Evolutionary conservation across 2,329 filamentous ascomycete species (phyloP).

Genomic region (Cordyceps militaris): DNA sequence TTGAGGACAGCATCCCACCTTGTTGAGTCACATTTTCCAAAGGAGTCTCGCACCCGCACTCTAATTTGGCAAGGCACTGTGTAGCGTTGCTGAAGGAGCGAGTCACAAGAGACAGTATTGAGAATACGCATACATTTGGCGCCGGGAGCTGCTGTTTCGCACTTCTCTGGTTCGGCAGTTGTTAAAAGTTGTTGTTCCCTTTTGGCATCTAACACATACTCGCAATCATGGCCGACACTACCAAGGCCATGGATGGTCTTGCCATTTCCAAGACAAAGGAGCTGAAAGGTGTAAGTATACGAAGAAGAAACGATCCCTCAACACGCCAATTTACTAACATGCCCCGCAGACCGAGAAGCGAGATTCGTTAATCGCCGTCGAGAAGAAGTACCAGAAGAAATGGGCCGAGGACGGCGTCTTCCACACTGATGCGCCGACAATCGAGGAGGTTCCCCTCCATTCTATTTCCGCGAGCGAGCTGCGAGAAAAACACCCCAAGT

Average conservation of each 20-base stretch:
- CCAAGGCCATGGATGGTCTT: conserved; percentile 44
- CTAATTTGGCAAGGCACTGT: neutral
- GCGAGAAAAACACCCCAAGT: conserved; percentile 79
- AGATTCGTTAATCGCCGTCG: conserved; percentile 70
- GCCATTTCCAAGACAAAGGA: conserved; percentile 54
- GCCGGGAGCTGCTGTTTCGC: neutral
- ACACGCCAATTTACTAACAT: conserved; percentile 13
- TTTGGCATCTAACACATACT: neutral
- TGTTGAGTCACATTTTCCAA: conserved; percentile 7
- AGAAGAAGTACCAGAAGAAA: conserved; percentile 87
- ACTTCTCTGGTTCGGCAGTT: neutral
- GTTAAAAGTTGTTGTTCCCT: neutral
- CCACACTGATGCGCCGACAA: conserved; percentile 76
- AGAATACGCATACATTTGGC: neutral
- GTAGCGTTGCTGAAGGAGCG: conserved; percentile 6
- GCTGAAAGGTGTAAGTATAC: conserved; percentile 45
- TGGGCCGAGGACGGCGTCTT: conserved; percentile 54
- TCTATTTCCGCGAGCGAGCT: conserved; percentile 68
- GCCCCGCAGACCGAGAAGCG: conserved; percentile 68
- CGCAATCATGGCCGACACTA: conserved; percentile 37
- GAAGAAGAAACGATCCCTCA: neutral
- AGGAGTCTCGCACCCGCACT: neutral
- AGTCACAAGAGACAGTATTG: neutral
- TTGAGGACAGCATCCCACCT: neutral
- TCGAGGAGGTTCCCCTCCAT: conserved; percentile 67